Evolutionary conservation across 1,284 basidiomycete species (phyloP).

Genomic region (Marasmius sp.): DNA sequence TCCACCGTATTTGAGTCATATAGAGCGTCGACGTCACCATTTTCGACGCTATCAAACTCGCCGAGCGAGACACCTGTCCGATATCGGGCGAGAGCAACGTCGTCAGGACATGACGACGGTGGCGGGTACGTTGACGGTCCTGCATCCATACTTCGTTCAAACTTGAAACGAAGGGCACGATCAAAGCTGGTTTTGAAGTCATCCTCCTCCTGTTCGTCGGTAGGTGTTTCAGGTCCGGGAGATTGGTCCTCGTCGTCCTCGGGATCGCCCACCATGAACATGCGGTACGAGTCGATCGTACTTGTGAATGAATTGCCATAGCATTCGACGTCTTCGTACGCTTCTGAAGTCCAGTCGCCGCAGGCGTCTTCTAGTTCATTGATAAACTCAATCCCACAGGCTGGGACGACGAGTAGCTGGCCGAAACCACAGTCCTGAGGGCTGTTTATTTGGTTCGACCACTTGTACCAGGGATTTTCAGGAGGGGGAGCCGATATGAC

Average conservation of each 20-base stretch:
- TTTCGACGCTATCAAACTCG: not conserved
- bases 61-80: not conserved
- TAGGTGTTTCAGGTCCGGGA: conserved; percentile 7
- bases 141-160: not conserved
- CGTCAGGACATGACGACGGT: not conserved
- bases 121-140: not conserved
- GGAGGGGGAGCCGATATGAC: conserved; percentile 12
- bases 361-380: conserved; percentile 6
- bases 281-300: not conserved
- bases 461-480: conserved; percentile 8
- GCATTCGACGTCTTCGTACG: not conserved
- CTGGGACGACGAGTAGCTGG: conserved; percentile 8
- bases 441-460: conserved; percentile 6
- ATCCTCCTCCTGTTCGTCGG: not conserved
- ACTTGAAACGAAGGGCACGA: conserved; percentile 3
- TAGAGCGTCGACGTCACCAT: not conserved
- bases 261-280: not conserved
- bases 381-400: conserved; percentile 6
- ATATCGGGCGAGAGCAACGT: not conserved
- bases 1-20: not conserved
- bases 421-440: conserved; percentile 12
- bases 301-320: not conserved
- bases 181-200: conserved; percentile 7
- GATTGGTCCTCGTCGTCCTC: not conserved
- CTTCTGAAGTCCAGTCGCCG: not conserved